phyloP scores from a whole-genome alignment of 139 green algal species.

The Closterium sp. region DNA sequence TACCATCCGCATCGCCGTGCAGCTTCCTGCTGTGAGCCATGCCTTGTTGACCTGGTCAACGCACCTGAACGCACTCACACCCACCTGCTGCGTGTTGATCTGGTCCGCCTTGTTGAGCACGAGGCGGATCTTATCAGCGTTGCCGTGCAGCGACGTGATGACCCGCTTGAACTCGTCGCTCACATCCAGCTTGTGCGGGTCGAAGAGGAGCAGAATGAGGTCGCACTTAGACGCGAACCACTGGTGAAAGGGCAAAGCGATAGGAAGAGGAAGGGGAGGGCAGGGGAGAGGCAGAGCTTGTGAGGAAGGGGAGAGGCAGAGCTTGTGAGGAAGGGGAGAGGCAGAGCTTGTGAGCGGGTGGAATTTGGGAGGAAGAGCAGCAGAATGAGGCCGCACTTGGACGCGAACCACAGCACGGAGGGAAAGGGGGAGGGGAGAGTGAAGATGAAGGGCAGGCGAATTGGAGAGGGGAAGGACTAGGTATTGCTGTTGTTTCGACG shows the following conservation, averaged over 20 bases:
- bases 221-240: constrained; percentile 89
- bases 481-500: too few relatives aligned
- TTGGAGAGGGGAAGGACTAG: too few relatives aligned
- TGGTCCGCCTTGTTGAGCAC: constrained; percentile 97
- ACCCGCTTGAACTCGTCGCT: constrained; percentile 92
- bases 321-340: too few relatives aligned
- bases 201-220: constrained; percentile 96
- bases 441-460: too few relatives aligned
- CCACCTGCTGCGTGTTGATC: constrained; percentile 53
- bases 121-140: constrained; percentile 92
- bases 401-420: neutral
- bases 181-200: constrained; percentile 96
- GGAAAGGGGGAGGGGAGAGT: too few relatives aligned
- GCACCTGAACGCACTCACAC: constrained; percentile 58
- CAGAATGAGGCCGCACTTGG: constrained; percentile 91
- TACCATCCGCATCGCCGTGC: too few relatives aligned
- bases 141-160: constrained; percentile 60
- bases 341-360: constrained; percentile 74
- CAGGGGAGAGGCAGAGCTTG: too few relatives aligned
- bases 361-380: constrained; percentile 90
- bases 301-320: neutral
- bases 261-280: neutral
- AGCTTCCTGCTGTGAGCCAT: too few relatives aligned
- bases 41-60: constrained; percentile 52
- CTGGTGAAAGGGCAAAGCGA: constrained; percentile 62